Conservation (phyloP, 75 land plant species). For the Pinus taeda region DNA sequence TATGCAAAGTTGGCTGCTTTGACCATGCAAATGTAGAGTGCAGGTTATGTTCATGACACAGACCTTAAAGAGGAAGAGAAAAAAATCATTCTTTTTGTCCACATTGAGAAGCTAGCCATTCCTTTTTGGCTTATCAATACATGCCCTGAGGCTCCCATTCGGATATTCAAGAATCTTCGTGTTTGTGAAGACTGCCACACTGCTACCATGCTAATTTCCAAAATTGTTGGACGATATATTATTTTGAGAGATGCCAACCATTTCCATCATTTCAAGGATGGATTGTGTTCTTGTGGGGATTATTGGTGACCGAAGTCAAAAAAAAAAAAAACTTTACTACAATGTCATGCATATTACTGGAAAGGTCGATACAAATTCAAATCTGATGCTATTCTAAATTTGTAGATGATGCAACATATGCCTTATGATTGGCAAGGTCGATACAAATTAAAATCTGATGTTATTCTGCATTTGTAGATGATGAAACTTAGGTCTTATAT, state of each 20-base stretch:
- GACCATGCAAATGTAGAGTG: background rate
- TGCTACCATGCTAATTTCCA: conserved; percentile 19
- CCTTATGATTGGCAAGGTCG: too few species aligned
- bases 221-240: conserved; percentile 12
- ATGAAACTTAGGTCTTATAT: too few species aligned
- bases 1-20: background rate
- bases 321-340: background rate
- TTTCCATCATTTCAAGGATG: conserved; percentile 32
- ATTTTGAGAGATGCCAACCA: conserved; percentile 22
- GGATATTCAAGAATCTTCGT: conserved; percentile 22
- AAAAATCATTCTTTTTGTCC: background rate
- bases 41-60: conserved; percentile 5
- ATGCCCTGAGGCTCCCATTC: conserved; percentile 14
- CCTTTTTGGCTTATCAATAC: conserved; percentile 15
- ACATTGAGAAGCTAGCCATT: conserved; percentile 10
- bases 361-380: too few species aligned
- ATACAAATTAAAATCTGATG: too few species aligned
- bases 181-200: conserved; percentile 29
- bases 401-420: too few species aligned
- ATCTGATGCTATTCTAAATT: too few species aligned
- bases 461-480: too few species aligned
- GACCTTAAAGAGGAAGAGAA: background rate
- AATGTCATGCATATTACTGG: too few species aligned
- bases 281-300: conserved; percentile 33
- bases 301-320: background rate